phyloP scores from a whole-genome alignment of 805 yeast genomes.

The Hanseniaspora osmophila region DNA sequence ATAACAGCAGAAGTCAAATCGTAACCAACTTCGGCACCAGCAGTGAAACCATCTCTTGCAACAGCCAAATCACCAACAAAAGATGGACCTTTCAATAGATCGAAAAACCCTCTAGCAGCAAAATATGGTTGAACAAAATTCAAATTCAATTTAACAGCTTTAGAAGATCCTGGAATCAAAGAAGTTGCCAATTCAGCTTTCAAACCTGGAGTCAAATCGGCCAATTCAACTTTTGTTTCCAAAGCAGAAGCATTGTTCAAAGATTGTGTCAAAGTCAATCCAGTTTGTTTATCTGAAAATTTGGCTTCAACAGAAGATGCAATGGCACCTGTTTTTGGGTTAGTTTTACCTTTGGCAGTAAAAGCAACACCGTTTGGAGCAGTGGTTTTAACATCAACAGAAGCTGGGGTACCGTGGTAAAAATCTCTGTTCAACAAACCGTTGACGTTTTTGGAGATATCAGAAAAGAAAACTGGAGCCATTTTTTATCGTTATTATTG shows the following conservation, averaged over 20 bases:
- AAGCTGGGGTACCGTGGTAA: conserved; percentile 79
- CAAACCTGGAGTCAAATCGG: conserved; percentile 87
- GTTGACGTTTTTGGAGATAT: conserved; percentile 84
- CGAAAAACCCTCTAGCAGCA: conserved; percentile 89
- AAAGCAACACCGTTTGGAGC: conserved; percentile 96
- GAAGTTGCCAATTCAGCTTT: conserved; percentile 84
- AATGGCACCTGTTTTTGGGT: conserved; percentile 64
- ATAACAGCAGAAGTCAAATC: conserved; percentile 87
- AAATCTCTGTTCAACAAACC: conserved; percentile 82
- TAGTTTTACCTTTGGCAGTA: conserved; percentile 82
- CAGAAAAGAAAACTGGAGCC: conserved; percentile 86
- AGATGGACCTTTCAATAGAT: conserved; percentile 86
- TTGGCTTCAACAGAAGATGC: conserved; percentile 84
- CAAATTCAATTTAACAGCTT: conserved; percentile 80
- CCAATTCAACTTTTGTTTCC: conserved; percentile 84
- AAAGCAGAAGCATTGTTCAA: conserved; percentile 91
- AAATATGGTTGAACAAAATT: conserved; percentile 86
- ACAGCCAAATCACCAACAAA: conserved; percentile 90
- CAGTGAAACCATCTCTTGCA: conserved; percentile 91
- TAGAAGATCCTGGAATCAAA: conserved; percentile 71
- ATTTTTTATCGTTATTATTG: conserved; percentile 20
- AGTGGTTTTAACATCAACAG: conserved; percentile 77
- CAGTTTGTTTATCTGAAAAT: conserved; percentile 83
- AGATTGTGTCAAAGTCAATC: conserved; percentile 89
- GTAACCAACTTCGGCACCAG: conserved; percentile 95